Conservation (phyloP, 2,329 filamentous ascomycete species). For the Chalaropsis thielavioides region DNA sequence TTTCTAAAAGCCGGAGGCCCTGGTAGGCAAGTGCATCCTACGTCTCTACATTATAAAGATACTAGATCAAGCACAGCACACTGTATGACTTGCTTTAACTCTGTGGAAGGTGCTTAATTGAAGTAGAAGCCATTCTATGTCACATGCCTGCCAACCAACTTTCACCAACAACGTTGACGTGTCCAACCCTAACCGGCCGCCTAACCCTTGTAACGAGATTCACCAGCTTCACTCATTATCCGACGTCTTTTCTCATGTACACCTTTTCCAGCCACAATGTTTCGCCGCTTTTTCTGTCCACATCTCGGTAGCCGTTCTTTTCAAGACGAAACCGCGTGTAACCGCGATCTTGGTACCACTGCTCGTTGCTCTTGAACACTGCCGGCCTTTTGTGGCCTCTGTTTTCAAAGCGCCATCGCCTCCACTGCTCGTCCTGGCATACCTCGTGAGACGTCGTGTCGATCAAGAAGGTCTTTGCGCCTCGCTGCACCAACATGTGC, state of each 20-base stretch:
- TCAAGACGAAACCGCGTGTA: slow-evolving; percentile 20
- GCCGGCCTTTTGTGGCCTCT: slow-evolving; percentile 21
- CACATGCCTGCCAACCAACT: background rate
- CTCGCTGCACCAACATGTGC: slow-evolving; percentile 23
- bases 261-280: slow-evolving; percentile 18
- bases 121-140: background rate
- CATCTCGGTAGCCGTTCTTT: slow-evolving; percentile 19
- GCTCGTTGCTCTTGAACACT: slow-evolving; percentile 21
- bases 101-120: background rate
- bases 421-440: slow-evolving; percentile 21
- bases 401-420: slow-evolving; percentile 22
- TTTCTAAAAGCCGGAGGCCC: background rate
- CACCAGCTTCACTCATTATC: background rate
- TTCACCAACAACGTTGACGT: too few species aligned
- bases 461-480: slow-evolving; percentile 25
- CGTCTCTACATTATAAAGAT: background rate
- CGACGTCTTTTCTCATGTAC: slow-evolving; percentile 22
- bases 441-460: slow-evolving; percentile 25
- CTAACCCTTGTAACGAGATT: too few species aligned
- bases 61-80: too few species aligned
- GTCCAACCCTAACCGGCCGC: background rate
- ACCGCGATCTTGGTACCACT: slow-evolving; percentile 24
- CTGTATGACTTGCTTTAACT: too few species aligned
- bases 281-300: slow-evolving; percentile 16
- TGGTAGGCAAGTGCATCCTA: background rate